phyloP scores from a whole-genome alignment of 495 filamentous ascomycete species.

The Aspergillus campestris region DNA sequence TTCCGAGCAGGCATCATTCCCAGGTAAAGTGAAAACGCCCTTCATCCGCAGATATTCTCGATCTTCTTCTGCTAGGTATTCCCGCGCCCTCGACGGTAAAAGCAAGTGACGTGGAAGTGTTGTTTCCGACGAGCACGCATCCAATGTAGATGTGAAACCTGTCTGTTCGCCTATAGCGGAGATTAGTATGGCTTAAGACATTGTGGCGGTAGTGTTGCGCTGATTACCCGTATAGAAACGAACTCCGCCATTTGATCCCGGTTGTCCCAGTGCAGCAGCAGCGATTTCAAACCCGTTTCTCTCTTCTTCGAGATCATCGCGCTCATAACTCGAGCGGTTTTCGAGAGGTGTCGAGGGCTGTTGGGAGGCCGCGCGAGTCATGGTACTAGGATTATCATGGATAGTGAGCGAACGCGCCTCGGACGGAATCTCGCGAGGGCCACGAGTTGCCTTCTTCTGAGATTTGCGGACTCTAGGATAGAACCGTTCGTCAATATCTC shows the following conservation, averaged over 20 bases:
- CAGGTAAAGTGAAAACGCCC: constrained; percentile 22
- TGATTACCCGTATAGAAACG: constrained; percentile 24
- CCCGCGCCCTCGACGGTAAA: constrained; percentile 11
- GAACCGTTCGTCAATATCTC: background rate
- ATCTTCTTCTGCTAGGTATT: constrained; percentile 15
- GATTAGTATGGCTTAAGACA: background rate
- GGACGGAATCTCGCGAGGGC: too few relatives aligned
- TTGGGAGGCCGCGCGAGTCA: background rate
- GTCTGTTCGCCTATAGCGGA: constrained; percentile 11
- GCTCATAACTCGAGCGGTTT: background rate
- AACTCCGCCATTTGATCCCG: constrained; percentile 11
- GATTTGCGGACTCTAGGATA: too few relatives aligned
- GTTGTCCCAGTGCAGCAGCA: constrained; percentile 16
- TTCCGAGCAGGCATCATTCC: constrained; percentile 12
- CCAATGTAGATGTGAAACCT: constrained; percentile 16
- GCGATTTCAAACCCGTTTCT: constrained; percentile 23
- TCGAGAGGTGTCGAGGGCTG: background rate
- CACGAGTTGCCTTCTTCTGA: too few relatives aligned
- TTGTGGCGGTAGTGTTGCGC: background rate
- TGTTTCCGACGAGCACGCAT: constrained; percentile 13
- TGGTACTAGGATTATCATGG: background rate
- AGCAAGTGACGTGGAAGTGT: constrained; percentile 20
- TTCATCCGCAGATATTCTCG: constrained; percentile 19
- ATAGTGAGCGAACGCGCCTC: too few relatives aligned
- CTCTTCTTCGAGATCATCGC: constrained; percentile 14